Evolutionary conservation across 257 asterid species (phyloP).

Genomic region (Handroanthus guayacan): DNA sequence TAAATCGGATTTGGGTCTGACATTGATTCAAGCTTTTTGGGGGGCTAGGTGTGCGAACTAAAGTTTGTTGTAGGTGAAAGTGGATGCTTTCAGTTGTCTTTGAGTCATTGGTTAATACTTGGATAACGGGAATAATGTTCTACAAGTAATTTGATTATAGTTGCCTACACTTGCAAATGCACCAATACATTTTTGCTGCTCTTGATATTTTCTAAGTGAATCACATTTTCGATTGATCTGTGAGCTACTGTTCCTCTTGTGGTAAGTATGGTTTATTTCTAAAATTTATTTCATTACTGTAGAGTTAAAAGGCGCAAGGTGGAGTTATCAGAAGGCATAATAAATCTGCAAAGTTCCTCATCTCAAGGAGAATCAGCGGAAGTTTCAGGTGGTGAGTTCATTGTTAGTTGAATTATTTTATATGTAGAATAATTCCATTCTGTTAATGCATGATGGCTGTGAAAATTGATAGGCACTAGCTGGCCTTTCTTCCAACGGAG

Average conservation of each 20-base stretch:
- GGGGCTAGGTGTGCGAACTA: slow-evolving; percentile 9
- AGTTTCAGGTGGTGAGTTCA: slow-evolving; percentile 46
- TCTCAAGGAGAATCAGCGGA: slow-evolving; percentile 46
- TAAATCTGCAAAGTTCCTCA: slow-evolving; percentile 46
- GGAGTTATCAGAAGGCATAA: slow-evolving; percentile 46
- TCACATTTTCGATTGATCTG: neutral
- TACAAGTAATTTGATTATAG: slow-evolving; percentile 19
- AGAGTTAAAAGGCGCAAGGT: slow-evolving; percentile 84
- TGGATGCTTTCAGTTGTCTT: slow-evolving; percentile 18
- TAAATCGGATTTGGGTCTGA: neutral
- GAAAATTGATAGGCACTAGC: slow-evolving; percentile 8
- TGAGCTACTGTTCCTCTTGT: slow-evolving; percentile 21
- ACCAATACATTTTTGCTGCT: slow-evolving; percentile 7
- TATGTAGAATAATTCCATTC: neutral
- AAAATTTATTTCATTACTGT: slow-evolving; percentile 30
- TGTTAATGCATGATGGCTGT: neutral
- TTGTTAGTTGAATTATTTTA: slow-evolving; percentile 27
- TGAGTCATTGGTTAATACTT: slow-evolving; percentile 7
- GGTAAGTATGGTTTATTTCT: slow-evolving; percentile 21
- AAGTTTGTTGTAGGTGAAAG: neutral
- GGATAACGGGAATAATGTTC: neutral
- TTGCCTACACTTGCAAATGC: slow-evolving; percentile 25
- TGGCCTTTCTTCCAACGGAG: slow-evolving; percentile 1
- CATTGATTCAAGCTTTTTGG: slow-evolving; percentile 3
- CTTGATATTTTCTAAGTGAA: slow-evolving; percentile 3